A percentile compares a stretch with the other conserved stretches of the same genome.
Conservation (phyloP, 495 filamentous ascomycete genomes). For the Aspergillus baeticus region DNA sequence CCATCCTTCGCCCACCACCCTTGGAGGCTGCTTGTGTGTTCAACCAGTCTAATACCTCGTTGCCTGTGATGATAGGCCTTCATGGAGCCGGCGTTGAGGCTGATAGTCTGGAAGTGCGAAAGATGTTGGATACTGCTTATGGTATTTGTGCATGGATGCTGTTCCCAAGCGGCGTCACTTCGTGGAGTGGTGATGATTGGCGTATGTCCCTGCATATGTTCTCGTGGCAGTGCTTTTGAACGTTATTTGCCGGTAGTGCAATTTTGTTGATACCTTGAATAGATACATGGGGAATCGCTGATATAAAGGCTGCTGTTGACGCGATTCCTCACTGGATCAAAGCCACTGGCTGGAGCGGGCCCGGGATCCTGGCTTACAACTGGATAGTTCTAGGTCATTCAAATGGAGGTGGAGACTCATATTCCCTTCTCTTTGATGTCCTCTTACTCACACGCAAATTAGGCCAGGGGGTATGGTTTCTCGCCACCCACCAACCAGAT, state of each 20-base stretch:
- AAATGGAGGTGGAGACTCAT: conserved; percentile 44
- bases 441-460: neutral
- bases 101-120: conserved; percentile 41
- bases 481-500: conserved; percentile 56
- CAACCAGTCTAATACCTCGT: neutral
- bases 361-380: conserved; percentile 38
- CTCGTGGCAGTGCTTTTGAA: too few species aligned
- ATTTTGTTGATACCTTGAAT: neutral
- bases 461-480: conserved; percentile 60
- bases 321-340: conserved; percentile 53
- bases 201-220: conserved; percentile 36
- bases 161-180: conserved; percentile 58
- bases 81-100: conserved; percentile 61
- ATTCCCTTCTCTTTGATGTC: conserved; percentile 4
- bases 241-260: neutral
- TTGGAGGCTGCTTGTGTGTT: neutral
- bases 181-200: conserved; percentile 66
- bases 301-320: conserved; percentile 52
- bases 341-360: conserved; percentile 44
- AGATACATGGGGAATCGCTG: conserved; percentile 58
- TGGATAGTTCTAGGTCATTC: conserved; percentile 61
- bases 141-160: conserved; percentile 56
- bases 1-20: conserved; percentile 56
- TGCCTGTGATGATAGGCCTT: conserved; percentile 25
- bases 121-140: conserved; percentile 47